phyloP scores from a whole-genome alignment of 75 land plant species.

The Selaginella tamariscina region DNA sequence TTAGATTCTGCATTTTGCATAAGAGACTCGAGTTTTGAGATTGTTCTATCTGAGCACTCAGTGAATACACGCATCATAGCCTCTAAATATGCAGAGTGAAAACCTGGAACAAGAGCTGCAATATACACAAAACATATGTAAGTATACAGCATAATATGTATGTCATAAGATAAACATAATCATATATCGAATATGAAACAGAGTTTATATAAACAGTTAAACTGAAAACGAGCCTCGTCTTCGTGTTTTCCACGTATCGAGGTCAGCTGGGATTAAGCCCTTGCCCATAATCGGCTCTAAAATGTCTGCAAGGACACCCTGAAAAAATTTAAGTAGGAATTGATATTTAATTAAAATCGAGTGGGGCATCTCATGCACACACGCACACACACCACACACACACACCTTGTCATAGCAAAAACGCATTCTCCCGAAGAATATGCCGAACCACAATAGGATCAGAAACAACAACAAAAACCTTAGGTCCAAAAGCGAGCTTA shows the following conservation, averaged over 20 bases:
- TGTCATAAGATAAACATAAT: too few relatives aligned
- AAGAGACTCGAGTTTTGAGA: conserved; percentile 50
- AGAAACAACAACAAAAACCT: conserved; percentile 9
- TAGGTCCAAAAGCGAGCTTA: conserved; percentile 11
- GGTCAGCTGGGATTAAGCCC: conserved; percentile 3
- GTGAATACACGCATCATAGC: conserved; percentile 75
- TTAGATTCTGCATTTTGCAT: conserved; percentile 21
- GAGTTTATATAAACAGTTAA: too few relatives aligned
- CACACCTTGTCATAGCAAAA: conserved; percentile 7
- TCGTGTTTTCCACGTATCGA: conserved; percentile 3
- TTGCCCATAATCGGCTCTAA: conserved; percentile 12
- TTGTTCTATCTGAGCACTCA: conserved; percentile 57
- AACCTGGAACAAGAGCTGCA: conserved; percentile 90
- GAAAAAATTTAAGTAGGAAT: not conserved
- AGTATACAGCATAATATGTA: not conserved
- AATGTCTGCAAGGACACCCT: conserved; percentile 12
- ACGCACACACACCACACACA: too few relatives aligned
- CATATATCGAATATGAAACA: too few relatives aligned
- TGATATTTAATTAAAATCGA: not conserved
- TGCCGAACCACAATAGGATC: conserved; percentile 3
- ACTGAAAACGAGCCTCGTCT: conserved; percentile 1
- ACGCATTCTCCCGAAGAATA: conserved; percentile 12
- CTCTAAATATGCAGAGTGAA: conserved; percentile 83
- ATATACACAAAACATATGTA: not conserved
- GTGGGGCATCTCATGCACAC: not conserved